A percentile compares a stretch with the other conserved stretches of the same genome.
These are phyloP conservation scores for Eimeria praecox DNA, from an alignment of 169 alveolate species.

Conservation along the genomic window DNA sequence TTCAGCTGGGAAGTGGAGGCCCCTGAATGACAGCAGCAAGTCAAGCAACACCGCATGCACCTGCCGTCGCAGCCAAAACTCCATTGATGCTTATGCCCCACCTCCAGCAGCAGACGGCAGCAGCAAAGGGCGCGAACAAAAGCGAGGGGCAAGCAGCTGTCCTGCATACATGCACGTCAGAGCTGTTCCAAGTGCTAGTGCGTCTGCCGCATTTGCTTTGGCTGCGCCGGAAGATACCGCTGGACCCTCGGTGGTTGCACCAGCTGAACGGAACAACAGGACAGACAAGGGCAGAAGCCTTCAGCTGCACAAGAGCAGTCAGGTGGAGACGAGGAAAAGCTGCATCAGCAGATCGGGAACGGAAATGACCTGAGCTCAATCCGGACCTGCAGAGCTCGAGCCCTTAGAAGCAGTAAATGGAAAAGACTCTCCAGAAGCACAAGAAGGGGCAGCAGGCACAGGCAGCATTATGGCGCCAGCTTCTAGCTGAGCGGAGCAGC, in stretches of 20 bases:
- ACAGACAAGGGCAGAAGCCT: background rate
- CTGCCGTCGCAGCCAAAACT: background rate
- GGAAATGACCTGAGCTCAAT: background rate
- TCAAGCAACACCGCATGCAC: background rate
- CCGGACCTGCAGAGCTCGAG: background rate
- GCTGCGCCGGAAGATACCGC: background rate
- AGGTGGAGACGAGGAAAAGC: background rate
- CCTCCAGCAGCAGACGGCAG: background rate
- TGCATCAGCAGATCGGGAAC: background rate
- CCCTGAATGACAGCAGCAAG: conserved; percentile 9
- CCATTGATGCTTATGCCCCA: background rate
- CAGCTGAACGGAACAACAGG: conserved; percentile 18
- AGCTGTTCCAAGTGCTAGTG: background rate
- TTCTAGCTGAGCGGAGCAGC: conserved; percentile 15
- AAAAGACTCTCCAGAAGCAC: background rate
- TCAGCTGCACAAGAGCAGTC: background rate
- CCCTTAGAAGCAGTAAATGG: background rate
- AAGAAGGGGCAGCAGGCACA: background rate
- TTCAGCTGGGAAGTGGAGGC: background rate
- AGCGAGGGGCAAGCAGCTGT: background rate
- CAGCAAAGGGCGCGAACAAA: background rate
- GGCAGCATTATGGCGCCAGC: background rate
- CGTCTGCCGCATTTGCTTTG: conserved; percentile 7
- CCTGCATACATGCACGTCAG: background rate
- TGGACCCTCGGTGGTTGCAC: background rate